phyloP scores from a whole-genome alignment of 2,329 filamentous ascomycete genomes.

The Alternaria gaisen region DNA sequence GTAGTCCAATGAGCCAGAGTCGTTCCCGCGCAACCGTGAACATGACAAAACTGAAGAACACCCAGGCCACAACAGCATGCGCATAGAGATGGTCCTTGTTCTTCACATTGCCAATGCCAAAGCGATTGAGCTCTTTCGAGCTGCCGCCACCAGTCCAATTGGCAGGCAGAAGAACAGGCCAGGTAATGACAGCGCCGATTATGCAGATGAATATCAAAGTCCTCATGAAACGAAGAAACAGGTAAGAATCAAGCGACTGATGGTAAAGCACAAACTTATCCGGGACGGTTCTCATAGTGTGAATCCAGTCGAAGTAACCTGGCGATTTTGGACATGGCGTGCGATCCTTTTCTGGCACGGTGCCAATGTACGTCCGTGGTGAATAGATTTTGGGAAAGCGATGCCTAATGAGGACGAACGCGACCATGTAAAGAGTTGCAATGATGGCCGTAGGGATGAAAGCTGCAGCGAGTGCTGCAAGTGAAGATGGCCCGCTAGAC shows the following conservation, averaged over 20 bases:
- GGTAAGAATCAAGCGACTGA: slow-evolving; percentile 89
- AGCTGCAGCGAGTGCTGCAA: slow-evolving; percentile 45
- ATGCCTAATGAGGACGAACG: slow-evolving; percentile 54
- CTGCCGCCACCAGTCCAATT: slow-evolving; percentile 81
- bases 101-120: slow-evolving; percentile 82
- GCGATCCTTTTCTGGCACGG: slow-evolving; percentile 52
- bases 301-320: slow-evolving; percentile 52
- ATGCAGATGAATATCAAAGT: slow-evolving; percentile 81
- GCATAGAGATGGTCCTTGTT: slow-evolving; percentile 74
- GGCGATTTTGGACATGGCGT: slow-evolving; percentile 49
- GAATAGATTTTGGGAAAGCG: slow-evolving; percentile 56
- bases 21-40: slow-evolving; percentile 87
- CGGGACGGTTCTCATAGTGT: slow-evolving; percentile 61
- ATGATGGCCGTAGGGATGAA: slow-evolving; percentile 46
- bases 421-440: slow-evolving; percentile 40
- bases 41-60: slow-evolving; percentile 87
- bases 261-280: slow-evolving; percentile 88
- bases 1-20: slow-evolving; percentile 90
- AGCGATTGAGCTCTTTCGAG: slow-evolving; percentile 73
- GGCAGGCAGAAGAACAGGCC: slow-evolving; percentile 87
- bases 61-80: slow-evolving; percentile 80
- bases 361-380: slow-evolving; percentile 57
- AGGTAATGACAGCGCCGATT: slow-evolving; percentile 83
- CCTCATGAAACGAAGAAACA: slow-evolving; percentile 88
- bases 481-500: slow-evolving; percentile 44